Evolutionary conservation across 495 filamentous ascomycete species (phyloP).

Genomic region (Daldinia decipiens): DNA sequence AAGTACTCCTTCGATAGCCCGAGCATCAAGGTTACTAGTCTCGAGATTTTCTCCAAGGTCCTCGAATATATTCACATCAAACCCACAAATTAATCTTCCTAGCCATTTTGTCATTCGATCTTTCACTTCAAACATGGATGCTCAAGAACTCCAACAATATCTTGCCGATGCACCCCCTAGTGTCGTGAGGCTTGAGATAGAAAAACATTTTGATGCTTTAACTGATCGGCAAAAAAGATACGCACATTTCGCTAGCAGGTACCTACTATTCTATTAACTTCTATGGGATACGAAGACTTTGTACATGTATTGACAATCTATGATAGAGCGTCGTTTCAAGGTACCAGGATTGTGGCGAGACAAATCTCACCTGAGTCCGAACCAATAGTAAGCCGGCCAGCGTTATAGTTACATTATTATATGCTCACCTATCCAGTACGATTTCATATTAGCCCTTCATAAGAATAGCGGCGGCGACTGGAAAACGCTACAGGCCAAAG

Average conservation of each 20-base stretch:
- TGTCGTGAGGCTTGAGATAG: constrained; percentile 85
- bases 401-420: constrained; percentile 1
- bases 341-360: constrained; percentile 84
- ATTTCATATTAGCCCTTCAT: constrained; percentile 86
- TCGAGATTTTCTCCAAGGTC: constrained; percentile 18
- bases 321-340: constrained; percentile 80
- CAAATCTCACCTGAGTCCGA: constrained; percentile 93
- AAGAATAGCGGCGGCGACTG: constrained; percentile 80
- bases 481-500: constrained; percentile 72
- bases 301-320: constrained; percentile 21
- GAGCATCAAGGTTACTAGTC: constrained; percentile 27
- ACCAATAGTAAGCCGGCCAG: constrained; percentile 62
- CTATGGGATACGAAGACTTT: not conserved
- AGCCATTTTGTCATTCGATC: constrained; percentile 20
- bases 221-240: constrained; percentile 83
- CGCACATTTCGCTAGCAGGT: constrained; percentile 92
- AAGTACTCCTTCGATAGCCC: constrained; percentile 42
- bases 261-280: constrained; percentile 39
- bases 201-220: constrained; percentile 87
- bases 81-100: not conserved
- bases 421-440: constrained; percentile 60
- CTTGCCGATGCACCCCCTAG: constrained; percentile 89
- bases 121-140: constrained; percentile 52
- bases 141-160: constrained; percentile 72
- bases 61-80: not conserved